Evolutionary conservation across 768 basidiomycete species (phyloP).

Genomic region (Suillus discolor): DNA sequence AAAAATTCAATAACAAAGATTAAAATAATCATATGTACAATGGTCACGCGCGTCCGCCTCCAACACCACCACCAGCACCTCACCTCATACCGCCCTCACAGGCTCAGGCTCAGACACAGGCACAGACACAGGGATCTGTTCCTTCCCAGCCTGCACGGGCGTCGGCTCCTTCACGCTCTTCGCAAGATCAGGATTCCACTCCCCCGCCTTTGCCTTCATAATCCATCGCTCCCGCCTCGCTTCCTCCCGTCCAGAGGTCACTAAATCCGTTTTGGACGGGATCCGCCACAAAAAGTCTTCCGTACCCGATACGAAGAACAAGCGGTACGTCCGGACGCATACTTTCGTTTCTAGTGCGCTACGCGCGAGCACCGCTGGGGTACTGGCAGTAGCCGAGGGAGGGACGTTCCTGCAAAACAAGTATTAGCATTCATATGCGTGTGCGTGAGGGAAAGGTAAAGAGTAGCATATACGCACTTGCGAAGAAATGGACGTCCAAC

Average conservation of each 20-base stretch:
- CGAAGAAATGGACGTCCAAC: constrained; percentile 65
- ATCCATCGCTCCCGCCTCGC: constrained; percentile 27
- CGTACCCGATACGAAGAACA: constrained; percentile 76
- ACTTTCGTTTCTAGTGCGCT: constrained; percentile 82
- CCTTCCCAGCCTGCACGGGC: not conserved
- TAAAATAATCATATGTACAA: not conserved
- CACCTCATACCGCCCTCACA: not conserved
- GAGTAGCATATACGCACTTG: constrained; percentile 44
- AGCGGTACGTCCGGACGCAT: constrained; percentile 78
- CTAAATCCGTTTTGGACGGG: constrained; percentile 42
- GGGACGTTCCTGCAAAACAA: constrained; percentile 24
- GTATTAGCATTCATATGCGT: constrained; percentile 36
- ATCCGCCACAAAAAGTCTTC: constrained; percentile 65
- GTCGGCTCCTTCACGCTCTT: not conserved
- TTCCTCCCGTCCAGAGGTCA: constrained; percentile 23
- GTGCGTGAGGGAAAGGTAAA: not conserved
- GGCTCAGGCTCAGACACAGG: not conserved
- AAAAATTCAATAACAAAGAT: not conserved
- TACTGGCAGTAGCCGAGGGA: constrained; percentile 22
- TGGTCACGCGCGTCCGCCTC: not conserved
- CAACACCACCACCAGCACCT: not conserved
- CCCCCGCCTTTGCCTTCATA: constrained; percentile 16
- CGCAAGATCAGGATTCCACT: not conserved
- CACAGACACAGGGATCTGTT: constrained; percentile 1
- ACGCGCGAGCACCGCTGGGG: constrained; percentile 48